These are phyloP conservation scores for Diaporthe destruens DNA, from an alignment of 2,329 filamentous ascomycete genomes.

Conservation along the genomic window DNA sequence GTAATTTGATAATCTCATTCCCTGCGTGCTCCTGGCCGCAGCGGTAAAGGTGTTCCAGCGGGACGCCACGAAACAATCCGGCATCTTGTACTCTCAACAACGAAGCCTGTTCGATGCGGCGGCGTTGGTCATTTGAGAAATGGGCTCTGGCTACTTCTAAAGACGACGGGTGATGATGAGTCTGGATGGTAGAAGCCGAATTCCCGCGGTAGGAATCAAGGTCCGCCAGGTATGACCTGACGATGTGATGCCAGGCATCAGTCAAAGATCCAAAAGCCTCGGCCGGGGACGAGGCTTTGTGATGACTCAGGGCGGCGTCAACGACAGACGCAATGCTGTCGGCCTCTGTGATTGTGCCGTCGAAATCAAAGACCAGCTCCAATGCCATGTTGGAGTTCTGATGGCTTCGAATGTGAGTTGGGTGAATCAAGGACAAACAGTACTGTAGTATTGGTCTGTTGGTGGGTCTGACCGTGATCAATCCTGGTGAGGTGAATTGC, in stretches of 20 bases:
- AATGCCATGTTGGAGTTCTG: neutral
- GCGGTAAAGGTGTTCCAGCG: conserved; percentile 48
- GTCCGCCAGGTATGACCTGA: conserved; percentile 60
- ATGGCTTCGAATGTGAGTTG: neutral
- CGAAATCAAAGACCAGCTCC: conserved; percentile 67
- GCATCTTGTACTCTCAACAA: conserved; percentile 58
- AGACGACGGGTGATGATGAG: neutral
- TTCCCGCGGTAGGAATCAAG: conserved; percentile 51
- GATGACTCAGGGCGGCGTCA: conserved; percentile 55
- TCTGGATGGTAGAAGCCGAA: neutral
- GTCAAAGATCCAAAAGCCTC: conserved; percentile 44
- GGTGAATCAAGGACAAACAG: no score
- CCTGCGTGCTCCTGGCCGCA: conserved; percentile 55
- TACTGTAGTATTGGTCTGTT: neutral
- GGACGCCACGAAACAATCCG: conserved; percentile 60
- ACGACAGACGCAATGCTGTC: conserved; percentile 67
- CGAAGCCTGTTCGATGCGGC: conserved; percentile 60
- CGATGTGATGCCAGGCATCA: conserved; percentile 58
- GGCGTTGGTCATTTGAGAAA: conserved; percentile 45
- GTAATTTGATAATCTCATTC: conserved; percentile 51
- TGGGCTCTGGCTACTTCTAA: neutral
- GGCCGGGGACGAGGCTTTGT: conserved; percentile 38
- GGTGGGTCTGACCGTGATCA: no score
- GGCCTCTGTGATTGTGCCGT: conserved; percentile 68
- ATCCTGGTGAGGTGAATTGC: neutral